A percentile compares a stretch with the other conserved stretches of the same genome.
These are phyloP conservation scores for Blastomyces parvus DNA, from an alignment of 2,329 filamentous ascomycete genomes.

Conservation along the genomic window DNA sequence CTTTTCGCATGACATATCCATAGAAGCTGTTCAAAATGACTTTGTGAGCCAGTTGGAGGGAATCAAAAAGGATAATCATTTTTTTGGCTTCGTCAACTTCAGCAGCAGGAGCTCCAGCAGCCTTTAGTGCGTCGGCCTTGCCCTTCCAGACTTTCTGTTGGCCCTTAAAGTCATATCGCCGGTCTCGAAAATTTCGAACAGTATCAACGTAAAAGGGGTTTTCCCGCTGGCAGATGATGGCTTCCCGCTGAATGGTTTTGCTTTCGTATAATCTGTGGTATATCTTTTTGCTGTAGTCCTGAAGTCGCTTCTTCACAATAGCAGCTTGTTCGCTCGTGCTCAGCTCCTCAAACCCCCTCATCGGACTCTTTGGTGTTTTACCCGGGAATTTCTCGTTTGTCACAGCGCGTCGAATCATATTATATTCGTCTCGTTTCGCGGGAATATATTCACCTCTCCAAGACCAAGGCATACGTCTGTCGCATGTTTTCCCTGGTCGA, in stretches of 20 bases:
- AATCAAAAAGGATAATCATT: conserved; percentile 96
- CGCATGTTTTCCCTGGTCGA: conserved; percentile 90
- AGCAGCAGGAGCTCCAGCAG: conserved; percentile 60
- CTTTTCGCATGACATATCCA: conserved; percentile 98
- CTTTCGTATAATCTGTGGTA: conserved; percentile 98
- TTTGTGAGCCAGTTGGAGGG: conserved; percentile 91
- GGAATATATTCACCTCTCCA: conserved; percentile 98
- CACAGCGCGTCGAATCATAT: conserved; percentile 89
- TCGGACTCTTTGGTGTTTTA: conserved; percentile 59
- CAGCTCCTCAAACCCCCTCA: conserved; percentile 70
- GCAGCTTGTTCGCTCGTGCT: conserved; percentile 69
- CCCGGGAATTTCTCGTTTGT: conserved; percentile 90
- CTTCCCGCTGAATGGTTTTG: conserved; percentile 83
- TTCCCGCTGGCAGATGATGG: conserved; percentile 95
- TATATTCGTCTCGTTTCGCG: conserved; percentile 95
- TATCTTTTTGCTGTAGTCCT: conserved; percentile 94
- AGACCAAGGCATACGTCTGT: conserved; percentile 87
- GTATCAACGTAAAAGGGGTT: conserved; percentile 98
- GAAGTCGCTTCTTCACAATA: conserved; percentile 75
- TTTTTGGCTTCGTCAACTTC: conserved; percentile 95
- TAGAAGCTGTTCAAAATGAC: conserved; percentile 99
- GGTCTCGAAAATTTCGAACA: conserved; percentile 89
- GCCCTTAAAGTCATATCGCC: conserved; percentile 96
- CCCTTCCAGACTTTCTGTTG: conserved; percentile 98
- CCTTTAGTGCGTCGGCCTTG: conserved; percentile 79